A percentile compares a stretch with the other conserved stretches of the same genome.
Evolutionary conservation across 208 protist species (phyloP).

Genomic region (Acanthamoeba divionensis): DNA sequence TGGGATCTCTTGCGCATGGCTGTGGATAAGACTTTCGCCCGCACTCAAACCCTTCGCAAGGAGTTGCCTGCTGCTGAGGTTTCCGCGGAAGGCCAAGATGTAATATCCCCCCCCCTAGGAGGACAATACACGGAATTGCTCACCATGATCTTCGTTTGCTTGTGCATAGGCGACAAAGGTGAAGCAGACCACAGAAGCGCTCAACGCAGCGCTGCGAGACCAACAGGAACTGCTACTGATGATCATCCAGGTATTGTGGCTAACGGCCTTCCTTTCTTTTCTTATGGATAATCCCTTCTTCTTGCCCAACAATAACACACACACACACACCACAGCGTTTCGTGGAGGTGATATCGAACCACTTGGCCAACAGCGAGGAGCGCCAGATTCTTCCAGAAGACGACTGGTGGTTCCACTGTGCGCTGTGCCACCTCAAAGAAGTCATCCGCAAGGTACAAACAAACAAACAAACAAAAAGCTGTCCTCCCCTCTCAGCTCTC

Average conservation of each 20-base stretch:
- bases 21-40: neutral
- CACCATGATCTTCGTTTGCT: neutral
- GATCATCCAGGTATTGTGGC: neutral
- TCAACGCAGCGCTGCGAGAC: neutral
- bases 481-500: neutral
- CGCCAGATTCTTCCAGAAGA: neutral
- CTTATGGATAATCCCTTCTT: neutral
- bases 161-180: neutral
- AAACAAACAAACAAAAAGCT: neutral
- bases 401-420: neutral
- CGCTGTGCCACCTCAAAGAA: slow-evolving; percentile 3
- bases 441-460: slow-evolving; percentile 8
- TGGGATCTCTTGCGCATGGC: slow-evolving; percentile 34
- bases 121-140: neutral
- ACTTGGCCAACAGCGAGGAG: slow-evolving; percentile 11
- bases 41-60: neutral
- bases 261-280: neutral
- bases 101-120: too few relatives aligned
- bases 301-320: too few relatives aligned
- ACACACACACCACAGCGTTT: too few relatives aligned
- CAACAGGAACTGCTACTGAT: slow-evolving; percentile 21
- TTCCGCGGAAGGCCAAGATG: neutral
- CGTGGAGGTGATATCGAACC: neutral
- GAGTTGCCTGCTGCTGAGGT: neutral
- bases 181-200: neutral